Conservation (phyloP, 768 basidiomycete species). For the Rhodotorula toruloides region DNA sequence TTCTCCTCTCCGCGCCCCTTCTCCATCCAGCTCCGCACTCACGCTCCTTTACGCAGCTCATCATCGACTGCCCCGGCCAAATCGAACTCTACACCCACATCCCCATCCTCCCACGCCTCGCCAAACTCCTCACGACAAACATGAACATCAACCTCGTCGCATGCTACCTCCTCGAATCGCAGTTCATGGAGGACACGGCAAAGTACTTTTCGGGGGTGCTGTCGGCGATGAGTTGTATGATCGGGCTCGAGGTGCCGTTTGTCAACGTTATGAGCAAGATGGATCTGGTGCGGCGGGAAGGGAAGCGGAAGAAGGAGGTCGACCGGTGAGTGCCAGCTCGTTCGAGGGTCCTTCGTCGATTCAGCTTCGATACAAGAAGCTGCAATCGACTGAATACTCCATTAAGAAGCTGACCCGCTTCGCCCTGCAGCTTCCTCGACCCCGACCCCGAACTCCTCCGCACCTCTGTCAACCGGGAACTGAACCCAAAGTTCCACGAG, state of each 20-base stretch:
- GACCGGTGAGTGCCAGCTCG: constrained; percentile 57
- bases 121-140: constrained; percentile 58
- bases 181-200: constrained; percentile 98
- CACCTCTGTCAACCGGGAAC: constrained; percentile 50
- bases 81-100: constrained; percentile 99
- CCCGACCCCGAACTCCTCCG: constrained; percentile 84
- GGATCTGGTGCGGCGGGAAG: constrained; percentile 68
- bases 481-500: constrained; percentile 78
- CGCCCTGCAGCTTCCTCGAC: constrained; percentile 68
- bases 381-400: too few species aligned
- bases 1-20: not conserved
- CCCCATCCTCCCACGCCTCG: constrained; percentile 86
- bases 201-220: constrained; percentile 98
- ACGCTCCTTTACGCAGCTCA: constrained; percentile 46
- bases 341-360: not conserved
- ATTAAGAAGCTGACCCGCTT: not conserved
- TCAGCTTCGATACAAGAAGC: constrained; percentile 22
- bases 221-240: constrained; percentile 98
- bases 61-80: constrained; percentile 91
- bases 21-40: not conserved
- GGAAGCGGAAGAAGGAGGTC: constrained; percentile 63
- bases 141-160: constrained; percentile 82
- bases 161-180: constrained; percentile 89
- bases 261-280: constrained; percentile 99
- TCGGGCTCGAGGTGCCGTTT: constrained; percentile 93